Percentiles rank a stretch among this genome's conserved stretches.
Conservation (phyloP, 495 filamentous ascomycete species). For the Platismatia glauca region DNA sequence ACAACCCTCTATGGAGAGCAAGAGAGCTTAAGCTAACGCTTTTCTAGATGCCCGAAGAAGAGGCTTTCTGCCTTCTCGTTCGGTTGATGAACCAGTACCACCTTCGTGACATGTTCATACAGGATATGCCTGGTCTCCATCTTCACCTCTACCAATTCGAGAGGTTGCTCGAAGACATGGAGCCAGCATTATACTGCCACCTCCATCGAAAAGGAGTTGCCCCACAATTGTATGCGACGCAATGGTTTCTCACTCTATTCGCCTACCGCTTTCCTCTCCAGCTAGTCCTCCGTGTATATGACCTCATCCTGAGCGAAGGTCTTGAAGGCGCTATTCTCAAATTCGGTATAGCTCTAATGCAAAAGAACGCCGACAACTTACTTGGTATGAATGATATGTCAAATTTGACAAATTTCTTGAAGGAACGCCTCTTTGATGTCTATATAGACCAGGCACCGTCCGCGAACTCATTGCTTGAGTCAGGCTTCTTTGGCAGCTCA, state of each 20-base stretch:
- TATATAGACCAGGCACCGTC: constrained; percentile 93
- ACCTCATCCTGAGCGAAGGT: constrained; percentile 91
- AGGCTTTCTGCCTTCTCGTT: constrained; percentile 89
- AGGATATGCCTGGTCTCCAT: constrained; percentile 94
- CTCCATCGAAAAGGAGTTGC: constrained; percentile 78
- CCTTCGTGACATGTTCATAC: constrained; percentile 84
- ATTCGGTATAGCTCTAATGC: constrained; percentile 91
- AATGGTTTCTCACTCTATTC: constrained; percentile 99
- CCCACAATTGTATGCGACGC: constrained; percentile 90
- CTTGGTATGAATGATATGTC: constrained; percentile 86
- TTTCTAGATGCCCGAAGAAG: constrained; percentile 84
- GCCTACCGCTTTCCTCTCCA: constrained; percentile 96
- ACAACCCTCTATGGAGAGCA: constrained; percentile 27
- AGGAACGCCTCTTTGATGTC: constrained; percentile 88
- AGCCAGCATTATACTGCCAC: constrained; percentile 92
- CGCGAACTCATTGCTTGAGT: constrained; percentile 79
- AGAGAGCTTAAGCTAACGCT: neutral
- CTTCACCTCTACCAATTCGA: constrained; percentile 92
- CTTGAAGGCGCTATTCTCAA: constrained; percentile 82
- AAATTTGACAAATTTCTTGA: constrained; percentile 75
- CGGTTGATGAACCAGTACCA: constrained; percentile 95
- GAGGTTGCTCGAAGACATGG: constrained; percentile 84
- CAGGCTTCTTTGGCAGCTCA: constrained; percentile 92
- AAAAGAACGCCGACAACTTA: constrained; percentile 74
- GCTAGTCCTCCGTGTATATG: constrained; percentile 91